Percentiles rank a stretch among this genome's conserved stretches.
phyloP scores from a whole-genome alignment of 495 filamentous ascomycete species.

The Evansstolkia leycettana region DNA sequence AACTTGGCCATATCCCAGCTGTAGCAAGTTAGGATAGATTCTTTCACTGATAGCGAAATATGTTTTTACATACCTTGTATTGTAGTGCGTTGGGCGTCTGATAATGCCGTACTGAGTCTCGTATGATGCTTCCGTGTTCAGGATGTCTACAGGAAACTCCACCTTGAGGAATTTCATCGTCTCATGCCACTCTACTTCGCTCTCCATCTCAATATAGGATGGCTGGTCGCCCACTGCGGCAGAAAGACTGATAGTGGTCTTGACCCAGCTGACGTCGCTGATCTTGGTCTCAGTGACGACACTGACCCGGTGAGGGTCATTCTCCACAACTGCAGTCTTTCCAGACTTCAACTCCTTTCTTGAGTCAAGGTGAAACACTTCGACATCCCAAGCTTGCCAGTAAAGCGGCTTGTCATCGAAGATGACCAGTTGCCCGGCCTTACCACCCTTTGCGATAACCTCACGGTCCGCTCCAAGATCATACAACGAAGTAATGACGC shows the following conservation, averaged over 20 bases:
- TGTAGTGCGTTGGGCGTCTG: slow-evolving; percentile 84
- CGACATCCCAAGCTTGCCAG: slow-evolving; percentile 99
- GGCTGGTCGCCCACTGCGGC: slow-evolving; percentile 51
- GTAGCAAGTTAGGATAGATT: slow-evolving; percentile 2
- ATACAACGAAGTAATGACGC: slow-evolving; percentile 70
- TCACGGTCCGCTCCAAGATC: slow-evolving; percentile 62
- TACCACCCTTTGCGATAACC: slow-evolving; percentile 62
- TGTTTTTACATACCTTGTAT: slow-evolving; percentile 47
- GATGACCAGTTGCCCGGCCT: slow-evolving; percentile 85
- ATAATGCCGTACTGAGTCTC: slow-evolving; percentile 91
- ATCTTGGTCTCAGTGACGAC: slow-evolving; percentile 74
- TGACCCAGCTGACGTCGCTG: slow-evolving; percentile 75
- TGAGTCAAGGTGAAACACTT: slow-evolving; percentile 87
- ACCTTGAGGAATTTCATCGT: slow-evolving; percentile 98
- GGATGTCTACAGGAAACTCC: slow-evolving; percentile 89
- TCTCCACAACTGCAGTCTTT: slow-evolving; percentile 57
- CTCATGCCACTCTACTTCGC: slow-evolving; percentile 86
- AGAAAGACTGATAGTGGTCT: slow-evolving; percentile 71
- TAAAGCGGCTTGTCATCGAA: slow-evolving; percentile 97
- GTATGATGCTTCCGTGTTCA: slow-evolving; percentile 88
- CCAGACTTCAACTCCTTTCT: slow-evolving; percentile 58
- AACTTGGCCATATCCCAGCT: slow-evolving; percentile 99
- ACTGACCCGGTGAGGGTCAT: slow-evolving; percentile 62
- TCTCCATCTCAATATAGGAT: slow-evolving; percentile 64
- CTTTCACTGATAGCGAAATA: slow-evolving; percentile 2